phyloP scores from a whole-genome alignment of 2,329 filamentous ascomycete genomes.

The Cylindrodendrum hubeiense region DNA sequence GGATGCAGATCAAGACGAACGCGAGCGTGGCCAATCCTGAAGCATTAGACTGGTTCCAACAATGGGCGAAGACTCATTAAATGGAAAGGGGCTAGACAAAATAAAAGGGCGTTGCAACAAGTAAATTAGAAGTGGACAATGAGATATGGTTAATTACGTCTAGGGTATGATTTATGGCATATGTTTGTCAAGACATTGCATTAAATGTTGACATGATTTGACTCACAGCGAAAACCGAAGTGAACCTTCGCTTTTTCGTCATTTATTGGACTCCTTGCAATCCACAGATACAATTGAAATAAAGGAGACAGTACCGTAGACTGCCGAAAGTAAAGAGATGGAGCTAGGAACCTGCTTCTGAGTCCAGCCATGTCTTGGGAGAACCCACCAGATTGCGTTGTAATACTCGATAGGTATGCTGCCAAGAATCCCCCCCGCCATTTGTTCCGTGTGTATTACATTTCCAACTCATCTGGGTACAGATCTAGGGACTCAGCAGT shows the following conservation, averaged over 20 bases:
- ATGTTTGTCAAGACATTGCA: background rate
- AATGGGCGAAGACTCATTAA: constrained; percentile 74
- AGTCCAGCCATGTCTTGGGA: no score
- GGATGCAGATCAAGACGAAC: constrained; percentile 86
- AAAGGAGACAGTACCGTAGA: no score
- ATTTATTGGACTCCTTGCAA: no score
- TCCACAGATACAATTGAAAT: no score
- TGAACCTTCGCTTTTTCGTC: no score
- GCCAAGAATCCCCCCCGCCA: constrained; percentile 52
- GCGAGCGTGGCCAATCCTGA: constrained; percentile 94
- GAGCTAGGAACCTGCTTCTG: no score
- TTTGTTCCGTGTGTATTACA: constrained; percentile 55
- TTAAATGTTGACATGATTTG: background rate
- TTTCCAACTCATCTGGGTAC: constrained; percentile 51
- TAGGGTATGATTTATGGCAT: background rate
- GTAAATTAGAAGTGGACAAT: background rate
- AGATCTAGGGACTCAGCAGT: constrained; percentile 53
- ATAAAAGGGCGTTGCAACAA: background rate
- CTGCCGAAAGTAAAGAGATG: no score
- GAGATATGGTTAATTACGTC: background rate
- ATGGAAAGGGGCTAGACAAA: background rate
- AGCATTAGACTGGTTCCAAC: constrained; percentile 88
- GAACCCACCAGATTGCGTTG: no score
- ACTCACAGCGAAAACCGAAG: no score
- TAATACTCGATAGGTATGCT: no score